Base-by-base conservation (phyloP, 768 basidiomycete genomes). In the Boletus edulis region DNA sequence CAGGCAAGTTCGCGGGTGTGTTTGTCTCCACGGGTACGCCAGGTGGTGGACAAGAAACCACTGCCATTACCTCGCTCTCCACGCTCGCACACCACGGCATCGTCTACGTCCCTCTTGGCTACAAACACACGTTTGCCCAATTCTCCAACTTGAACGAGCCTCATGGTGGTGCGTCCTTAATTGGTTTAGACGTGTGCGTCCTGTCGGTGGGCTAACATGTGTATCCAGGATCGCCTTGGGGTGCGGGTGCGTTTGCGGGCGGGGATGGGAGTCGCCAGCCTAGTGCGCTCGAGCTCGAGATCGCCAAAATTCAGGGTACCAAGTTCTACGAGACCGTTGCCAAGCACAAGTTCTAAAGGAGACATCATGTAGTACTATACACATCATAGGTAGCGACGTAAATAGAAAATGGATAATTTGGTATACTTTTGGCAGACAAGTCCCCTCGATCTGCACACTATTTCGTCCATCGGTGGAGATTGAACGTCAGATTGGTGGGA, bases 21-120 rank as follows among this genome's bases (percentile, higher is more conserved):
- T 94, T 93, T 74, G 82, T 90, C 46, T 86, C 86, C 22, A 85
- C 87, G 1, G 87, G 78, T 1, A 74, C 78, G n/a, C 82, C 77
- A 11, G 90, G 91, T 49, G 90, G 91, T 55, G 92, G 92, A 17
- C 91, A 94, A 60, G 87, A 86, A 62, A 55, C 75, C 4, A 88
- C 86, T 4, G 76, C 73, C 44, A 59, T 84, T 35, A 76, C 64
- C 49, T 64, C 74, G 35, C 63, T 90, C 66, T 81, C 80, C 49
- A 82, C 86, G 40, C 65, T 92, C 51, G 67, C 77, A 8, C 90
- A 94, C 67, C 88, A 91, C 54, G 90, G 89, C n/a, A 80, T 88
- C 29, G 71, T 81, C 66, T 89, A 73, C 60, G 86, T 90, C 4
- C 89, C 92, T 0, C 74, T 89, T 42, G 91, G 91, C 0, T 89